Base-by-base conservation (phyloP, 2,329 filamentous ascomycete genomes). In the Exserohilum turcica region DNA sequence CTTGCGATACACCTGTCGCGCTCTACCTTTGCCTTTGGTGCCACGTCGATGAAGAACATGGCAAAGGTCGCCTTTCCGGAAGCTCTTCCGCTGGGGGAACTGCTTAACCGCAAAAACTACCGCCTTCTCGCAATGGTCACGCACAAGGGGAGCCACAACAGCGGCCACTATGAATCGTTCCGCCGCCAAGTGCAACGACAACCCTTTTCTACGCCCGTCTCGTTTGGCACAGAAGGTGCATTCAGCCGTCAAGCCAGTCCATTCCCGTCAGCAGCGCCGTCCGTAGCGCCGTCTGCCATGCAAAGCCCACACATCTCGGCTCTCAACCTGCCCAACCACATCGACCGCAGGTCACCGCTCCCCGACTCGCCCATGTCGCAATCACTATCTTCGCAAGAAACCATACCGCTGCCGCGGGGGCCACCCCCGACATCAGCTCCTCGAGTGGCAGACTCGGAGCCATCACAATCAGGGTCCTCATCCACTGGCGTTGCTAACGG, bases 151-250 rank as follows among this genome's bases (percentile, higher is more conserved):
- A 95, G 90, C 57, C 94, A 99, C 72, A 88, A 96, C 69, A 96
- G 92, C 66, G 94, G 94, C 0, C 94, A 99, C 71, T 99, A 99
- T 77, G 94, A 99, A 74, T 93, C 92, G 0, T 97, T 97, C 74
- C 84, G 94, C 29, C 85, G 94, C 32, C 94, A 97, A 74, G 88
- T 90, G 53, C 77, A 91, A 7, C 85, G 87, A 44, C 79, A 88
- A 3, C 92, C 92, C 0, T 97, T 87, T 70, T 89, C 91, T 1
- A 97, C 93, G 6, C 86, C 89, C 0, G 87, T 90, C 62, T 86
- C 86, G 0, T 93, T 96, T 74, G 88, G 89, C 55, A 82, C 83
- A 5, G 89, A 90, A 32, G 87, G 86, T 6, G 85, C 88, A 29
- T 93, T 90, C 68, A 91, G 88, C 72, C 56, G 68, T 12, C 84